Evolutionary conservation across 257 asterid species (phyloP).

Genomic region (Agastache rugosa): DNA sequence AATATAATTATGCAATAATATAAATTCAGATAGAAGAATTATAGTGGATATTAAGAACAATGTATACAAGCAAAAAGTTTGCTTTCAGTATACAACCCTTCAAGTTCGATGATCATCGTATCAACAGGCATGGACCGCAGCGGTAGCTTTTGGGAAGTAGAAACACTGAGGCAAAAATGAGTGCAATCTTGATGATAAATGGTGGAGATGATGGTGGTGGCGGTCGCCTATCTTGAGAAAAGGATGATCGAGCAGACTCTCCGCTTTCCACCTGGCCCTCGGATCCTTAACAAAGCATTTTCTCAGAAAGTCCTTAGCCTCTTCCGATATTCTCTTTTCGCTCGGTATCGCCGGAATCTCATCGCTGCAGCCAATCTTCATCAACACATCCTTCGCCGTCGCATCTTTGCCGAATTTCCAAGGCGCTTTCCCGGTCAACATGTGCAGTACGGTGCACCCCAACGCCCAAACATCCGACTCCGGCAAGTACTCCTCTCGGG

Average conservation of each 20-base stretch:
- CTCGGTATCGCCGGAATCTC: constrained; percentile 29
- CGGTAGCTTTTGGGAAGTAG: background rate
- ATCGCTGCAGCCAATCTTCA: constrained; percentile 25
- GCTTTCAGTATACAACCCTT: no score
- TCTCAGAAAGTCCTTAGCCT: constrained; percentile 27
- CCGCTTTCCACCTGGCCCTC: constrained; percentile 21
- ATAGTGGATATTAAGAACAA: no score
- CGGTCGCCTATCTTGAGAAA: constrained; percentile 12
- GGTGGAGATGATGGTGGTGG: background rate
- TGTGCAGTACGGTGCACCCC: constrained; percentile 34
- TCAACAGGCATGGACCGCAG: background rate
- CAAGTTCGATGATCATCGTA: no score
- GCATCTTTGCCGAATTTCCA: background rate
- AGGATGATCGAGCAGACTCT: constrained; percentile 30
- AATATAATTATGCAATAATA: no score
- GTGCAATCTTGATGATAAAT: background rate
- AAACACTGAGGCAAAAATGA: background rate
- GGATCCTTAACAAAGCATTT: constrained; percentile 35
- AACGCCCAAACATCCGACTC: constrained; percentile 39
- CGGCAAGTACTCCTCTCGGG: constrained; percentile 18
- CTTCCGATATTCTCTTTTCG: constrained; percentile 18
- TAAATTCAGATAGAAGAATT: no score
- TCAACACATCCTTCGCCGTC: constrained; percentile 20
- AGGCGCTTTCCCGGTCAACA: constrained; percentile 34
- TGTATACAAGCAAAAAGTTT: no score